Percentiles rank a stretch among this genome's conserved stretches.
phyloP scores from a whole-genome alignment of 164 flowering plant species.

The Saururus chinensis region DNA sequence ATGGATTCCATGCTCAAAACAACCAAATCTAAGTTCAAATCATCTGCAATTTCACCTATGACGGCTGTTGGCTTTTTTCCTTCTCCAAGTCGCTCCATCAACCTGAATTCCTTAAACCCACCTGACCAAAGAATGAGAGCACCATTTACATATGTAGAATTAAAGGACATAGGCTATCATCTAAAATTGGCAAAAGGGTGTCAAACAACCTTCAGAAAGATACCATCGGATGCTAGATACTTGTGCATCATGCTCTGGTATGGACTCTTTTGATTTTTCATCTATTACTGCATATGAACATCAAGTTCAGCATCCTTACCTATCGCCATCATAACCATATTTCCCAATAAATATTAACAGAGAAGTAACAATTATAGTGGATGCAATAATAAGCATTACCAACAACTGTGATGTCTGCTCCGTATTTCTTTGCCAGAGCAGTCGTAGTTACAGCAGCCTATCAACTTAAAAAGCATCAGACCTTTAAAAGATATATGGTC shows the following conservation, averaged over 20 bases:
- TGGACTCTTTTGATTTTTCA: constrained; percentile 59
- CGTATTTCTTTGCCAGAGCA: constrained; percentile 90
- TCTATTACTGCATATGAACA: constrained; percentile 78
- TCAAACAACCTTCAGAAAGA: constrained; percentile 70
- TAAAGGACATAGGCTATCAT: background rate
- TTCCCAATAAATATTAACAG: background rate
- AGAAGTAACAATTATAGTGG: background rate
- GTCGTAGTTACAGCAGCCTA: constrained; percentile 86
- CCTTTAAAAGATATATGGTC: no score
- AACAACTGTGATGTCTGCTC: constrained; percentile 91
- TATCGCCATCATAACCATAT: no score
- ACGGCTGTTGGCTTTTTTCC: constrained; percentile 87
- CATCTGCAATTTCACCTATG: constrained; percentile 96
- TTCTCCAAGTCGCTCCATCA: constrained; percentile 85
- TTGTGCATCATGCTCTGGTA: constrained; percentile 76
- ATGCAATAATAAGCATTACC: constrained; percentile 35
- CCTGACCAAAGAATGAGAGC: constrained; percentile 23
- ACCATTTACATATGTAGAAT: background rate
- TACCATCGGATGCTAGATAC: constrained; percentile 92
- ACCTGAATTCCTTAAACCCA: constrained; percentile 74
- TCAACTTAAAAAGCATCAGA: constrained; percentile 1
- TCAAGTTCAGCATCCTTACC: constrained; percentile 17
- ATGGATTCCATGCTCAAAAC: constrained; percentile 96
- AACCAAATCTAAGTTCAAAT: constrained; percentile 73
- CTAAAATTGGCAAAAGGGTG: background rate